These are phyloP conservation scores for Starmerella vaccinii DNA, from an alignment of 805 yeast species.

Conservation along the genomic window DNA sequence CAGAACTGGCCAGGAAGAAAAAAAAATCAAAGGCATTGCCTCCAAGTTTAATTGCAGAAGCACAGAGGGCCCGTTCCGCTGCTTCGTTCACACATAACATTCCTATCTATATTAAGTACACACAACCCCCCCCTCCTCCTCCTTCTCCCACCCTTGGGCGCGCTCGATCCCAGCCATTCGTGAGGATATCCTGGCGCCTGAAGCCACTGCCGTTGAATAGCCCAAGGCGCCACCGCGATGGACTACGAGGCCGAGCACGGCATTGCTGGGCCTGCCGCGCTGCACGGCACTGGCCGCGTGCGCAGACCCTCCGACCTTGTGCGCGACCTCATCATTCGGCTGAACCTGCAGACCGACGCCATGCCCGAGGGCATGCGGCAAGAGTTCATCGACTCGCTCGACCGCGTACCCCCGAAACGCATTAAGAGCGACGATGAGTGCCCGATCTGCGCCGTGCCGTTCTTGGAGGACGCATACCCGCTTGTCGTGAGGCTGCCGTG, in stretches of 20 bases:
- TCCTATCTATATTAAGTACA: no score
- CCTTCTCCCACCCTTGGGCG: no score
- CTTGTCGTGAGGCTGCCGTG: constrained; percentile 70
- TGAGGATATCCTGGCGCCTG: neutral
- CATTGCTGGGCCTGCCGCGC: constrained; percentile 2
- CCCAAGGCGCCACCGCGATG: neutral
- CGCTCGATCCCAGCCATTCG: neutral
- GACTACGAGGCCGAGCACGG: constrained; percentile 18
- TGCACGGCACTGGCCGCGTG: neutral
- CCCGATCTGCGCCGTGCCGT: constrained; percentile 73
- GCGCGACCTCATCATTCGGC: constrained; percentile 1
- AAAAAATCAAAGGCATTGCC: no score
- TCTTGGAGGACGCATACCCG: constrained; percentile 64
- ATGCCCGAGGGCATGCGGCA: constrained; percentile 34
- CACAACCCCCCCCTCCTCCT: no score
- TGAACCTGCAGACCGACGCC: neutral
- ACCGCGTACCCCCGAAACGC: constrained; percentile 48
- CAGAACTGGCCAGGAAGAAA: no score
- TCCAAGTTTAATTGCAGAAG: no score
- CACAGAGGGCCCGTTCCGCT: no score
- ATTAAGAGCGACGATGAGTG: constrained; percentile 47
- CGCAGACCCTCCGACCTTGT: constrained; percentile 6
- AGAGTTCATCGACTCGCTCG: constrained; percentile 63
- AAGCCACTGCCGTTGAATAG: neutral
- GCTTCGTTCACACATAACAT: no score